Percentiles rank a stretch among this genome's conserved stretches.
These are phyloP conservation scores for Mercurialis annua DNA, from an alignment of 345 rosid genomes.

Conservation along the genomic window DNA sequence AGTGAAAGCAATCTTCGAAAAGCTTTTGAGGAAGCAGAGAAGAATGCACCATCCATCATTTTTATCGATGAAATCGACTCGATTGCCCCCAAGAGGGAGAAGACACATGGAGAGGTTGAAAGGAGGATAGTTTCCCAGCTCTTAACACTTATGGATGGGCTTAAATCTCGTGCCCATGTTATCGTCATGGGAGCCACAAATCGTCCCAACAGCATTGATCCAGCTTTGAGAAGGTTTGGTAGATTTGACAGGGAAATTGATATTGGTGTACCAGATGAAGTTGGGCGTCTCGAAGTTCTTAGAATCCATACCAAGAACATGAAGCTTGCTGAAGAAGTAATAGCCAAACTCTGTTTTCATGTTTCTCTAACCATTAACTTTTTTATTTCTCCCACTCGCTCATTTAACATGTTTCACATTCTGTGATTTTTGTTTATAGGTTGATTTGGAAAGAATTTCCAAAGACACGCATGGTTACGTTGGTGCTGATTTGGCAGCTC, in stretches of 20 bases:
- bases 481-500: conserved; percentile 97
- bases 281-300: conserved; percentile 98
- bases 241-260: conserved; percentile 93
- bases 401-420: not conserved
- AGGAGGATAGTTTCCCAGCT: conserved; percentile 97
- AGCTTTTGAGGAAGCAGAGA: conserved; percentile 97
- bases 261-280: conserved; percentile 94
- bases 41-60: conserved; percentile 92
- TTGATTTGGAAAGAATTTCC: conserved; percentile 83
- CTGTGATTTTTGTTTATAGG: conserved; percentile 38
- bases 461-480: conserved; percentile 96
- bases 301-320: conserved; percentile 97
- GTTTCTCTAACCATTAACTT: not conserved
- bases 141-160: conserved; percentile 92
- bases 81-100: conserved; percentile 95
- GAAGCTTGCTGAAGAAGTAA: conserved; percentile 94
- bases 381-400: not conserved
- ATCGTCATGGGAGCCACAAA: conserved; percentile 98
- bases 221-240: conserved; percentile 92
- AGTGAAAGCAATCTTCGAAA: conserved; percentile 97
- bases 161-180: conserved; percentile 86
- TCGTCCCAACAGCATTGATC: conserved; percentile 95
- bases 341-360: not conserved
- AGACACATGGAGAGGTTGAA: conserved; percentile 95
- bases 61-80: conserved; percentile 94